phyloP scores from a whole-genome alignment of 192 early-diverging fungal species.

The Entrophospora sp. region DNA sequence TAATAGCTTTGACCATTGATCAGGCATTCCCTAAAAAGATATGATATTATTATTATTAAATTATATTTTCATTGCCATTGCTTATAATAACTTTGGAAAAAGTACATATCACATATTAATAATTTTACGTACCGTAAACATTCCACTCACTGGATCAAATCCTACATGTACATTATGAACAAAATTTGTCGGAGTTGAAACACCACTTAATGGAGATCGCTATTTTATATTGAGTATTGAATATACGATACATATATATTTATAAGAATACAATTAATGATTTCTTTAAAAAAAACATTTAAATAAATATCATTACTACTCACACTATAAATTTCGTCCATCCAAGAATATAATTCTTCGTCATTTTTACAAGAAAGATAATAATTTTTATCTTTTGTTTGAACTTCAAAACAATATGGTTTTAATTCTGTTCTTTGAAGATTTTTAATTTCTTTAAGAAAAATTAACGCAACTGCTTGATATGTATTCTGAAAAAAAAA shows the following conservation, averaged over 20 bases:
- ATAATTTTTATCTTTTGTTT: slow-evolving; percentile 89
- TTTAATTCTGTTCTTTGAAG: slow-evolving; percentile 86
- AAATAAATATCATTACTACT: neutral
- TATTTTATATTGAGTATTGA: slow-evolving; percentile 42
- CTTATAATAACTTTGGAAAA: no score
- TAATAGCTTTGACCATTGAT: slow-evolving; percentile 89
- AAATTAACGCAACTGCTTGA: slow-evolving; percentile 82
- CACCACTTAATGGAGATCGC: slow-evolving; percentile 67
- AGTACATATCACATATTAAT: no score
- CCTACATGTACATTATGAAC: slow-evolving; percentile 76
- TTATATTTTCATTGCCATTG: no score
- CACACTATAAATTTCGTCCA: slow-evolving; percentile 95
- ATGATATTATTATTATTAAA: no score
- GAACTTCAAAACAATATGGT: slow-evolving; percentile 89
- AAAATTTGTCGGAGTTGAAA: slow-evolving; percentile 79
- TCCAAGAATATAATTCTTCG: slow-evolving; percentile 97
- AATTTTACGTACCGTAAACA: slow-evolving; percentile 44
- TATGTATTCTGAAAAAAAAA: slow-evolving; percentile 54
- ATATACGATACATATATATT: no score
- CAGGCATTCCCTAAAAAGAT: slow-evolving; percentile 93
- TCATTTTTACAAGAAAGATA: slow-evolving; percentile 89
- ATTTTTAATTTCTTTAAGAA: slow-evolving; percentile 84
- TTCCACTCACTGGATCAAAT: slow-evolving; percentile 52
- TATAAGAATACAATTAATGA: neutral
- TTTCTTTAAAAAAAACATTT: neutral